Base-by-base conservation (phyloP, 345 rosid species). In the Trapa bicornis region DNA sequence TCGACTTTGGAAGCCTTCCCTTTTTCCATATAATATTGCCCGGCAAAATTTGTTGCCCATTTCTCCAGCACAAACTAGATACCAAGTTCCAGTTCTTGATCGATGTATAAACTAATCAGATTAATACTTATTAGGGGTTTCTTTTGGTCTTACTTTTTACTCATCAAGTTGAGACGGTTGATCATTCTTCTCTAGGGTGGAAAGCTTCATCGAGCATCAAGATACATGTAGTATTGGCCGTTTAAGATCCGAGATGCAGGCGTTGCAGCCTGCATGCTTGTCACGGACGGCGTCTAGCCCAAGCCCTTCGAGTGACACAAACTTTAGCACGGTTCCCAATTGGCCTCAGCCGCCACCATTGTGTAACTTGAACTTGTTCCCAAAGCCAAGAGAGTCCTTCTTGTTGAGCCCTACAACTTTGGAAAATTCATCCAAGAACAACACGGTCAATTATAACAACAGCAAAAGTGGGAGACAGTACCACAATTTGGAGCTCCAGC, bases 141-240 rank as follows among this genome's bases (percentile, higher is more conserved):
- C 16, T 47, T 47, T 10, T 47, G 17, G 53, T 47, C 14, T 47
- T 12, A 47, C 43, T 41, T 22, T 22, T 22, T 22, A 22, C 29
- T 22, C 29, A 22, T 22, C 43, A 45, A 15, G 22, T 15, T 50
- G 22, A 50, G 38, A 11, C 32, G 13, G 35, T 35, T 58, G 37
- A 6, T 22, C 29, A 22, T 58, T 45, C 48, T 45, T 45, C 13
- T 32, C 4, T 11, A 93, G 98, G 80, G 98, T 90, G 61, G 97
- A 93, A 80, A 90, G 97, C 72, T 93, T 93, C 82, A 93, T 93
- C 22, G 95, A 93, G 72, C 98, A 93, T 68, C 97, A 93, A 84
- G 98, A 90, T 72, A 76, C 83, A 56, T 93, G 98, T 85, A 79
- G 73, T 66, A 81, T 82, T 80, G 85, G 92, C 45, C 79, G 80